Conservation (phyloP, 345 rosid species). For the Trapa incisa region DNA sequence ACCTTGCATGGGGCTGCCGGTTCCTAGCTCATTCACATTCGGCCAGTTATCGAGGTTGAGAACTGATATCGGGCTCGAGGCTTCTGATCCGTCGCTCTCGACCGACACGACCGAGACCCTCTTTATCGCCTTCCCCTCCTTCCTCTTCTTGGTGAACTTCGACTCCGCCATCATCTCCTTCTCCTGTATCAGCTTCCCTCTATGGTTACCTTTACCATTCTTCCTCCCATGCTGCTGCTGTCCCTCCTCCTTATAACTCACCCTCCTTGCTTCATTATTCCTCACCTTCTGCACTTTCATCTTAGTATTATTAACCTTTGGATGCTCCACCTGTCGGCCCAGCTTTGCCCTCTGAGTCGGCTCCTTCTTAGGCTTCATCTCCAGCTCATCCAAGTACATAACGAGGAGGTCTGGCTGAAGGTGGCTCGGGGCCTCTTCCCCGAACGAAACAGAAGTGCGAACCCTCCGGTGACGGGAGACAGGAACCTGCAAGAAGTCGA, state of each 20-base stretch:
- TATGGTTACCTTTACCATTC: conserved; percentile 11
- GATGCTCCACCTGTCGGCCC: conserved; percentile 8
- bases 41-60: conserved; percentile 14
- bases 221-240: conserved; percentile 7
- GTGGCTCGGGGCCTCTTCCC: conserved; percentile 33
- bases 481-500: conserved; percentile 20
- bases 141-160: conserved; percentile 10
- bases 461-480: conserved; percentile 34
- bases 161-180: conserved; percentile 19
- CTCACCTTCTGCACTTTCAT: conserved; percentile 29
- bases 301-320: not conserved
- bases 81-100: conserved; percentile 14
- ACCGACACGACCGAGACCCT: not conserved
- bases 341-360: conserved; percentile 13
- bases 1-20: not conserved
- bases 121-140: not conserved
- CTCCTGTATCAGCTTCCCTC: conserved; percentile 13
- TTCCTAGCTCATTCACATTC: not conserved
- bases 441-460: conserved; percentile 66
- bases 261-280: conserved; percentile 42
- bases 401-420: conserved; percentile 28
- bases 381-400: conserved; percentile 31
- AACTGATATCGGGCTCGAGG: conserved; percentile 51
- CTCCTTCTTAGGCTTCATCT: conserved; percentile 18
- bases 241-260: not conserved